These are phyloP conservation scores for Pythium chondricola DNA, from an alignment of 352 stramenopile genomes.

Conservation along the genomic window DNA sequence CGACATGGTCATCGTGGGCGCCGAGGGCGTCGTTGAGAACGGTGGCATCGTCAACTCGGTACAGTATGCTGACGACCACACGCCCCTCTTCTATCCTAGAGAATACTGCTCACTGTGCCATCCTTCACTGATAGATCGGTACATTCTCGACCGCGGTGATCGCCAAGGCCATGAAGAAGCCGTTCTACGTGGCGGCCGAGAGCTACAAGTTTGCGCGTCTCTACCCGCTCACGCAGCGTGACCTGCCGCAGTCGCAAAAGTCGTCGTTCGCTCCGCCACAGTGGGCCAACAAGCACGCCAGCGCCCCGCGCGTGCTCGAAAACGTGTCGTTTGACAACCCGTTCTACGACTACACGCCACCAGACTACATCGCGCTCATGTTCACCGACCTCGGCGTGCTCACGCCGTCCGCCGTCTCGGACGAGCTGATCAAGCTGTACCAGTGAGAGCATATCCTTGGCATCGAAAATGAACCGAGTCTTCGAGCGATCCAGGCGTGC, in stretches of 20 bases:
- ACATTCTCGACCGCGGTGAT: conserved; percentile 94
- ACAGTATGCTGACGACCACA: conserved; percentile 8
- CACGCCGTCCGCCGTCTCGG: conserved; percentile 96
- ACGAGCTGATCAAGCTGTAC: conserved; percentile 98
- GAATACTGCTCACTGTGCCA: too few relatives aligned
- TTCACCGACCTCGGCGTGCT: conserved; percentile 98
- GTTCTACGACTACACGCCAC: conserved; percentile 95
- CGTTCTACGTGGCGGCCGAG: conserved; percentile 97
- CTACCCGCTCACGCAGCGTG: conserved; percentile 96
- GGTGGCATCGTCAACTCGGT: conserved; percentile 97
- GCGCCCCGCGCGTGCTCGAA: conserved; percentile 20
- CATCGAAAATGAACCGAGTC: background rate
- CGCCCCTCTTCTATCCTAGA: background rate
- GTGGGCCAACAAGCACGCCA: conserved; percentile 15
- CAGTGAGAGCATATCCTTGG: too few relatives aligned
- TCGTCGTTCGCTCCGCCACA: conserved; percentile 23
- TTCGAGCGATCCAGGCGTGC: background rate
- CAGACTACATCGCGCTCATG: conserved; percentile 96
- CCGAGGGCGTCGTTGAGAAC: conserved; percentile 96
- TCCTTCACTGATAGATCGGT: conserved; percentile 86
- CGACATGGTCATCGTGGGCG: conserved; percentile 95
- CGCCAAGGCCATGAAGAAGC: conserved; percentile 93
- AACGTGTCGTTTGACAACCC: conserved; percentile 85
- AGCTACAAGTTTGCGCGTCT: conserved; percentile 98
- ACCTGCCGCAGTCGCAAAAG: conserved; percentile 85